Evolutionary conservation across 2,329 filamentous ascomycete genomes (phyloP), one percentile per base, ranked within the genome.

Genomic region (Emmonsiellopsis sp.): DNA sequence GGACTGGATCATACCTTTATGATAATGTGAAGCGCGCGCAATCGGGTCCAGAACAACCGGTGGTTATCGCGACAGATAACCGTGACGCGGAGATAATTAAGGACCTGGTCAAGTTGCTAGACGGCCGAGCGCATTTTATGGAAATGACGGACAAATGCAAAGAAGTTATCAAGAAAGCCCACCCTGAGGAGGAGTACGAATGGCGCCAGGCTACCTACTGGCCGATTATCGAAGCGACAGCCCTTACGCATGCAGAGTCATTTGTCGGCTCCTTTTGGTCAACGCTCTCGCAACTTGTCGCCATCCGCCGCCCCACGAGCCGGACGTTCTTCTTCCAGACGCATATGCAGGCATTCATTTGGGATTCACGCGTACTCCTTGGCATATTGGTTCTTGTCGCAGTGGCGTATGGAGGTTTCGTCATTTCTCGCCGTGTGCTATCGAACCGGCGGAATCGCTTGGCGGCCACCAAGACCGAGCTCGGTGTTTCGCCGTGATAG

Each of bases 261-360:
- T 51, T 51, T 31, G n/a, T 51, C 34, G 49, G 49, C 9, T 51
- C 49, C 42, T 51, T 51, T 27, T 51, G 49, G 49, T 51, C 49
- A 11, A 51, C 49, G 5, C 37, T 51, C n/a, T 51, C 49, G 14
- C 49, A 51, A 43, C 49, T 51, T 36, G 49, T 51, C 31, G 49
- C 49, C 31, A 17, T 51, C 31, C 49, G 49, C 14, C 49, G 49
- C 13, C 7, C 6, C 39, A 34, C 39, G n/a, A 37, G 32, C 21
- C 39, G 49, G 6, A 42, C 49, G 13, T 51, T 51, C 33, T 51
- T 51, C 36, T 51, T 51, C 40, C 49, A 51, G 34, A 51, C 49
- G 3, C 49, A 39, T n/a, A 27, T 34, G n/a, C 49, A 51, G 27
- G 49, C 49, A 32, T 44, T 44, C 5, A 43, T 51, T 9, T 51